Evolutionary conservation across 306 rosid species (phyloP), one percentile per base, ranked within the genome.

Genomic region (Datisca glomerata): DNA sequence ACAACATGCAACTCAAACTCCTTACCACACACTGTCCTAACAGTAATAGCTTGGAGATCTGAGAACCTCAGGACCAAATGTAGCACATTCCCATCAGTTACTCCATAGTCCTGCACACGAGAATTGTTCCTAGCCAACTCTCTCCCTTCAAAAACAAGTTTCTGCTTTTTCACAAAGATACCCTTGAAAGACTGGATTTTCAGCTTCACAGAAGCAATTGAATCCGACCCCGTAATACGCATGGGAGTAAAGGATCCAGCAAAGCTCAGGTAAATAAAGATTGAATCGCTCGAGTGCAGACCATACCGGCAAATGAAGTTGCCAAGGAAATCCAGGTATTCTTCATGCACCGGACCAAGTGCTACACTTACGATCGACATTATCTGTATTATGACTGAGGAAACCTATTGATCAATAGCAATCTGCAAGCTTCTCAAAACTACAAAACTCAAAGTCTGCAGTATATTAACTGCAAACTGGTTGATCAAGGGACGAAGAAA

Each of bases 121-220:
- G 81, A 70, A 49, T 59, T 60, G 51, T 69, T 58, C 55, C 71
- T 74, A 36, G 87, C 73, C 73, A 81, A 63, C 29, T 81, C 94
- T 64, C 78, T 71, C 37, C 94, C 94, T 49, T 69, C 87, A 60
- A 63, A 74, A 50, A 81, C 74, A 49, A 81, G 61, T 47, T 74
- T 81, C 65, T 67, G 84, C 24, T 77, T 74, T 71, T 63, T 74
- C 21, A 74, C 87, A 41, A 71, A 74, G 53, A 66, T 74, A 0
- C 94, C 81, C 49, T 67, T 60, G 15, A 45, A 65, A 47, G 72
- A 71, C 49, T 78, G 84, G 52, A 81, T 81, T 66, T 78, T 74
- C 58, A 81, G 72, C 63, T 81, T 81, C 76, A 74, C 78, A n/a
- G 74, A 71, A 35, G 84, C 84, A 51, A 81, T 78, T 11, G 87